Conservation (phyloP, 257 asterid genomes). For the Datura wrightii region DNA sequence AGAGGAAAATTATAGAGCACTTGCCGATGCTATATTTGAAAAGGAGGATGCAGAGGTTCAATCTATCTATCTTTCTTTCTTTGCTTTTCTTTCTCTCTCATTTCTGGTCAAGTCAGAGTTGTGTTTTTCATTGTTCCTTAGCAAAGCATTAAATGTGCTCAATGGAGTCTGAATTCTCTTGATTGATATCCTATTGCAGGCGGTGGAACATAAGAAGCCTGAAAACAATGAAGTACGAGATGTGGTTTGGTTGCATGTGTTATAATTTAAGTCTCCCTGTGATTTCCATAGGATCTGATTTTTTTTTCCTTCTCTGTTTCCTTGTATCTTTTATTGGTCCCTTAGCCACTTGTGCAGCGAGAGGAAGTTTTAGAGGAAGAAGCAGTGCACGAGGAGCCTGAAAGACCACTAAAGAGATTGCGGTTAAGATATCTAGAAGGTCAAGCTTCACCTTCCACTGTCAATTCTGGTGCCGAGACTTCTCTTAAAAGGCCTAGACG, state of each 20-base stretch:
- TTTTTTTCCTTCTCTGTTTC: not conserved
- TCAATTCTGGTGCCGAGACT: constrained; percentile 33
- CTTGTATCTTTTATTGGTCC: not conserved
- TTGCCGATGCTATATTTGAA: constrained; percentile 43
- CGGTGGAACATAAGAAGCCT: not conserved
- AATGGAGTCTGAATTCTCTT: constrained; percentile 21
- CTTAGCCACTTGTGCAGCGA: constrained; percentile 32
- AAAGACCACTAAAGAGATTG: constrained; percentile 66
- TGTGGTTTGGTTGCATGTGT: constrained; percentile 18
- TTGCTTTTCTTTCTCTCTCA: constrained; percentile 23
- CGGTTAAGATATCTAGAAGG: constrained; percentile 56
- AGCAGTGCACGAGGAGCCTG: constrained; percentile 58
- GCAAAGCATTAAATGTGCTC: constrained; percentile 8
- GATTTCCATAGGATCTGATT: not conserved
- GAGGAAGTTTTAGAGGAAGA: constrained; percentile 52
- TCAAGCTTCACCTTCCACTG: constrained; percentile 44
- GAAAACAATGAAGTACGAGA: constrained; percentile 32
- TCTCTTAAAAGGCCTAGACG: constrained; percentile 58
- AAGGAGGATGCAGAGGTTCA: constrained; percentile 36
- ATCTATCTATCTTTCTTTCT: constrained; percentile 16
- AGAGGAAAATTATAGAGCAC: constrained; percentile 40
- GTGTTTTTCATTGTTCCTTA: not conserved
- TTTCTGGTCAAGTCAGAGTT: not conserved
- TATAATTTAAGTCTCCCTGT: not conserved
- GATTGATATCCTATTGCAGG: constrained; percentile 32